Evolutionary conservation across 768 basidiomycete species (phyloP), one percentile per base, ranked within the genome.

Genomic region (Boletus bicolor): DNA sequence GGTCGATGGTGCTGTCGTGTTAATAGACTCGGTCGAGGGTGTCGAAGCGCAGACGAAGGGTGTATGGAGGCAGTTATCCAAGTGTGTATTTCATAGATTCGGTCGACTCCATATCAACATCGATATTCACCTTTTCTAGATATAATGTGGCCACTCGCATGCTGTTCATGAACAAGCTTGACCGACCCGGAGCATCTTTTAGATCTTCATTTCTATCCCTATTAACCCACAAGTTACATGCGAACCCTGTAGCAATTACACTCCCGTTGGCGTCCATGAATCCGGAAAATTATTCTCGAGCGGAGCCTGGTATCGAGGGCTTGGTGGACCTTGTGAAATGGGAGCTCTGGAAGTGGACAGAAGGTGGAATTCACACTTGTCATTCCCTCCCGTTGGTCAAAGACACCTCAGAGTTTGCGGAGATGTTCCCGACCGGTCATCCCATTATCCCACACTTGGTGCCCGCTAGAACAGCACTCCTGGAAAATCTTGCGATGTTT

Each of bases 21-120:
- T 95, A 34, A 82, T 95, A 43, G 92, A 95, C 72, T 89, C 91
- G 0, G 92, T 95, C 0, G 92, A 94, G 72, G 92, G 92, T 7
- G 92, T 94, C 6, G 92, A 94, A 70, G 84, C 90, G 11, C 92
- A 95, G 67, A 95, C 93, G 0, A 87, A 84, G 69, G 90, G 89
- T 41, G 93, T 95, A 44, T 94, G 93, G 93, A 76, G 74, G 51
- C 92, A 95, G 68, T 71, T 94, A 62, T 86, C 93, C 70, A 83
- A 89, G 93, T 93, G 67, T 72, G 76, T 67, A 63, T 64, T 72
- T 72, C 34, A 48, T 37, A 11, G 49, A 36, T 58, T 43, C 42
- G 17, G 43, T 49, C 41, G 44, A 32, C 32, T 10, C 24, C 37
- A 17, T 39, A 45, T 54, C 38, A 38, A 50, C n/a, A 36, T 57